Conservation (phyloP, 2,329 filamentous ascomycete genomes). For the Aspergillus ochraceus region DNA sequence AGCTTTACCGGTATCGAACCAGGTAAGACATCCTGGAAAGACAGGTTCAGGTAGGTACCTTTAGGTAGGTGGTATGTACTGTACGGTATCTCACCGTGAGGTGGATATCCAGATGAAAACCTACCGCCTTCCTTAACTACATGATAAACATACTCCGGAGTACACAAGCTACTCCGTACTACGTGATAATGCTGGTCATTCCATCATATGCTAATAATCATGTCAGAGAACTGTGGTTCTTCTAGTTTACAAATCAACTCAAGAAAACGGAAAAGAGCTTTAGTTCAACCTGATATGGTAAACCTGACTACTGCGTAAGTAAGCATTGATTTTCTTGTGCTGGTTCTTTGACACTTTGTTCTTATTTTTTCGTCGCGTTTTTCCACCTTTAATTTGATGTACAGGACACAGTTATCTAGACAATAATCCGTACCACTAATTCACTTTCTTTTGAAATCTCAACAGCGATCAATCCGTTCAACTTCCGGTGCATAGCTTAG, state of each 20-base stretch:
- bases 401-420: neutral
- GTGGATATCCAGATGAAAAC: too few species aligned
- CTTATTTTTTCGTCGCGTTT: neutral
- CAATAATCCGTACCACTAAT: neutral
- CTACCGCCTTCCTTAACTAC: neutral
- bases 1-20: too few species aligned
- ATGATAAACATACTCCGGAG: too few species aligned
- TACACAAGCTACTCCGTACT: neutral
- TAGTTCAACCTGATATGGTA: slow-evolving; percentile 11
- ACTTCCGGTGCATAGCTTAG: slow-evolving; percentile 15
- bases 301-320: slow-evolving; percentile 17
- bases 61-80: too few species aligned
- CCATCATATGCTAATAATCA: slow-evolving; percentile 12
- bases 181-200: neutral
- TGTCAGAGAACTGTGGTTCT: slow-evolving; percentile 8
- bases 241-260: slow-evolving; percentile 8
- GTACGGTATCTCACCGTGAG: too few species aligned
- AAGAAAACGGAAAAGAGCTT: slow-evolving; percentile 30
- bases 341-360: neutral
- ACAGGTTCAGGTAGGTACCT: too few species aligned
- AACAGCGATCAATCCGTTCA: slow-evolving; percentile 13
- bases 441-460: neutral
- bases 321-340: neutral
- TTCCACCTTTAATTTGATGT: neutral
- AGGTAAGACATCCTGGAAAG: too few species aligned